Percentiles rank a stretch among this genome's conserved stretches.
Evolutionary conservation across 1,139 yeast genomes (phyloP).

Genomic region (Kodamaea suecica): DNA sequence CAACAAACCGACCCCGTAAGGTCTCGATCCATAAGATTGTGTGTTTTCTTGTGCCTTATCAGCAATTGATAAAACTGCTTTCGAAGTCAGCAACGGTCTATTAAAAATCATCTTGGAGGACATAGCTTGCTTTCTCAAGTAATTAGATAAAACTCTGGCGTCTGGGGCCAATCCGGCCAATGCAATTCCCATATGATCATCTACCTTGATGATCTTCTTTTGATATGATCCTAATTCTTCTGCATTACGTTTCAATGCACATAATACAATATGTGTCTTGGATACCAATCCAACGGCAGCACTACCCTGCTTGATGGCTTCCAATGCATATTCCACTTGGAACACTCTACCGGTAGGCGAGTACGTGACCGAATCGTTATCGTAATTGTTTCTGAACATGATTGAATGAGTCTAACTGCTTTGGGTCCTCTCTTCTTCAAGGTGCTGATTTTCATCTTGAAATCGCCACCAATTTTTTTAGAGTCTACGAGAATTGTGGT

Average conservation of each 20-base stretch:
- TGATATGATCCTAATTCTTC: slow-evolving; percentile 97
- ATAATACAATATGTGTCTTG: slow-evolving; percentile 81
- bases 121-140: slow-evolving; percentile 87
- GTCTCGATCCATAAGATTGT: slow-evolving; percentile 93
- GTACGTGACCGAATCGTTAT: slow-evolving; percentile 95
- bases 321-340: slow-evolving; percentile 94
- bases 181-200: slow-evolving; percentile 91
- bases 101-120: slow-evolving; percentile 81
- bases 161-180: slow-evolving; percentile 98
- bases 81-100: slow-evolving; percentile 80
- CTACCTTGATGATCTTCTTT: slow-evolving; percentile 86
- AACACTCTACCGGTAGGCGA: slow-evolving; percentile 96
- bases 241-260: slow-evolving; percentile 91
- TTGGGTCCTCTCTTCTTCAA: slow-evolving; percentile 3
- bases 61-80: slow-evolving; percentile 83
- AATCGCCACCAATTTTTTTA: slow-evolving; percentile 5
- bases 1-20: slow-evolving; percentile 94
- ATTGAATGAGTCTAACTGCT: slow-evolving; percentile 5
- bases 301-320: slow-evolving; percentile 96
- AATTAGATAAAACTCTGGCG: slow-evolving; percentile 89
- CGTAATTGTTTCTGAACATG: slow-evolving; percentile 95
- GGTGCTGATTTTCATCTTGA: no score
- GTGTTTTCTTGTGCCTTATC: slow-evolving; percentile 98
- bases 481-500: background rate
- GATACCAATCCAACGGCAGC: slow-evolving; percentile 95